Evolutionary conservation across 2,329 filamentous ascomycete genomes (phyloP).

Genomic region (Neoscytalidium dimidiatum): DNA sequence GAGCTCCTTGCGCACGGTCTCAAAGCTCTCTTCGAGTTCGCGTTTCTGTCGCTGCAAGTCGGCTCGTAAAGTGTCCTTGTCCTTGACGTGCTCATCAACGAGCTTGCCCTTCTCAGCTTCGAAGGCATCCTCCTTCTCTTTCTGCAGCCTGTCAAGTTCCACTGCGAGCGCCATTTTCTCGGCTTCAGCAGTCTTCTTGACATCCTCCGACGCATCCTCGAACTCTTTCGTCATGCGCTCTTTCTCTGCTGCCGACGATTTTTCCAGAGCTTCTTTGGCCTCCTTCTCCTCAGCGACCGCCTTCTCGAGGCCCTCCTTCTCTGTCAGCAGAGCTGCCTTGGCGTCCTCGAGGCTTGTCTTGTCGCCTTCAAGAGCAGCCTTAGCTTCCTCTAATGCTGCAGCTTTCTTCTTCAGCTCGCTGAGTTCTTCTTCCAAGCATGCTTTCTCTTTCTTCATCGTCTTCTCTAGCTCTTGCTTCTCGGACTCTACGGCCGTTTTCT

Average conservation of each 20-base stretch:
- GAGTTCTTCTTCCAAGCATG: slow-evolving; percentile 37
- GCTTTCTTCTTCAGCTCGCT: slow-evolving; percentile 44
- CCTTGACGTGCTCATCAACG: slow-evolving; percentile 35
- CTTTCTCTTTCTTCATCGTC: slow-evolving; percentile 38
- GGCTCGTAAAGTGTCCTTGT: slow-evolving; percentile 37
- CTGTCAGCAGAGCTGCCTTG: slow-evolving; percentile 32
- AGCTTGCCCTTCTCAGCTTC: slow-evolving; percentile 51
- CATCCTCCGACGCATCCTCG: slow-evolving; percentile 43
- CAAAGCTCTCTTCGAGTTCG: slow-evolving; percentile 45
- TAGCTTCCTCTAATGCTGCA: slow-evolving; percentile 50
- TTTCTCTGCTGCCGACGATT: slow-evolving; percentile 38
- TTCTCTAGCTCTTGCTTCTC: slow-evolving; percentile 48
- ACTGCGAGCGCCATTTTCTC: slow-evolving; percentile 43
- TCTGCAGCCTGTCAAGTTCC: slow-evolving; percentile 35
- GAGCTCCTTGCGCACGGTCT: slow-evolving; percentile 44
- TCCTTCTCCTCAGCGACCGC: slow-evolving; percentile 33
- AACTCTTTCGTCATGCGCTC: slow-evolving; percentile 38
- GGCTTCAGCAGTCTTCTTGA: slow-evolving; percentile 35
- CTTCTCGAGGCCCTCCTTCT: slow-evolving; percentile 42
- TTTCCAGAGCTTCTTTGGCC: slow-evolving; percentile 48
- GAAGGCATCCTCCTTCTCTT: slow-evolving; percentile 35
- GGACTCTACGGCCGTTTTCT: slow-evolving; percentile 42
- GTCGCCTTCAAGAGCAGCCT: slow-evolving; percentile 46
- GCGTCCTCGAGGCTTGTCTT: slow-evolving; percentile 39
- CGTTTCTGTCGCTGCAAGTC: slow-evolving; percentile 36